phyloP scores from a whole-genome alignment of 306 rosid species.

The Medicago lupulina region DNA sequence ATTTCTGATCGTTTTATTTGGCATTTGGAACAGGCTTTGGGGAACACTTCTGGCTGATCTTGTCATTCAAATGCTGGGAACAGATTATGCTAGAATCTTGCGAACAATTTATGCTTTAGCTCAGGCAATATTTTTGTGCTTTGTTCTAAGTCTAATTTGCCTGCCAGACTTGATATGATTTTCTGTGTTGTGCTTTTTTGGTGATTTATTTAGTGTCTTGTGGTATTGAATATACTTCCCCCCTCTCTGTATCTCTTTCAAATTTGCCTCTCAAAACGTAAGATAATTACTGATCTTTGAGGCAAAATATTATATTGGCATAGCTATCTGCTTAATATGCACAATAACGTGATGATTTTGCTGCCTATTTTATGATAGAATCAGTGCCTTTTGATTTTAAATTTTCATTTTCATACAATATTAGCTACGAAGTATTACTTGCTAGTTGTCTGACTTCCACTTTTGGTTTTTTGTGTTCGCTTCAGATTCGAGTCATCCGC shows the following conservation, averaged over 20 bases:
- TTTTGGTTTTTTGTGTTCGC: constrained; percentile 22
- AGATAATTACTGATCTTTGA: constrained; percentile 1
- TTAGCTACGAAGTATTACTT: constrained; percentile 1
- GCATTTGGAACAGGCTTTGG: constrained; percentile 74
- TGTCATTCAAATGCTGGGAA: constrained; percentile 96
- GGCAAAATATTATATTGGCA: constrained; percentile 10
- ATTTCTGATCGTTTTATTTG: constrained; percentile 39
- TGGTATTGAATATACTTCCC: constrained; percentile 6
- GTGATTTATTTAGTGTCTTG: constrained; percentile 21
- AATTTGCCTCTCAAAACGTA: constrained; percentile 20
- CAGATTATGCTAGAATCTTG: constrained; percentile 92
- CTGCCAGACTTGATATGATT: constrained; percentile 34
- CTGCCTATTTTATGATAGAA: constrained; percentile 1
- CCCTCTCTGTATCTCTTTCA: neutral
- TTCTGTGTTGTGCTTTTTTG: constrained; percentile 36
- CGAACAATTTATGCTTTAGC: constrained; percentile 94
- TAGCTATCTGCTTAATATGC: neutral
- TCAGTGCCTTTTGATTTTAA: neutral
- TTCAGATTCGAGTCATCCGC: constrained; percentile 74
- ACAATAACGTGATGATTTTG: constrained; percentile 13
- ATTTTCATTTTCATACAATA: neutral
- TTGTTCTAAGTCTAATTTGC: constrained; percentile 30
- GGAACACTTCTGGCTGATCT: constrained; percentile 92
- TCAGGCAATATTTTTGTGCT: constrained; percentile 60
- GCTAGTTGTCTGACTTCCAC: constrained; percentile 36